Conservation (phyloP, 352 stramenopile species). For the Bremia lactucae region DNA sequence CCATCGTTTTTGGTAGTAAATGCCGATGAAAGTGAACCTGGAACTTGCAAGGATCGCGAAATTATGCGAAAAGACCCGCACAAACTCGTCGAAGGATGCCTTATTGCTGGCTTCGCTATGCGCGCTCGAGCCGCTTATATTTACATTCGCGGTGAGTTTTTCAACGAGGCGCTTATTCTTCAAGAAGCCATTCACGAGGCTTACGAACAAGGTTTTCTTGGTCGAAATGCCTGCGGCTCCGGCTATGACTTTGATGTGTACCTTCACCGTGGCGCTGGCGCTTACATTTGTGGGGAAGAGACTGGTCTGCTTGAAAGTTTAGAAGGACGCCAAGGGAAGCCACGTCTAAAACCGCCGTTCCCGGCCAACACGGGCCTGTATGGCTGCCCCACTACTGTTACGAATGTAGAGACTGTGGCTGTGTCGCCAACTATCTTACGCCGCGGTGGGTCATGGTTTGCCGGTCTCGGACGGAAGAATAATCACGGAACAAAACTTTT, state of each 20-base stretch:
- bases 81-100: constrained; percentile 97
- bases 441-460: constrained; percentile 94
- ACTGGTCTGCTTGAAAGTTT: constrained; percentile 97
- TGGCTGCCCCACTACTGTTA: constrained; percentile 98
- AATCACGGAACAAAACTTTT: constrained; percentile 99
- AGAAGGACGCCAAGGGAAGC: constrained; percentile 96
- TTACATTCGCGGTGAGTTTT: constrained; percentile 99
- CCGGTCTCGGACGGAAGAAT: constrained; percentile 94
- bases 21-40: constrained; percentile 97
- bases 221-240: constrained; percentile 93
- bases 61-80: constrained; percentile 99
- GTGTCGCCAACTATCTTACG: constrained; percentile 97
- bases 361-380: constrained; percentile 98
- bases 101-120: constrained; percentile 98
- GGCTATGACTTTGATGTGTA: constrained; percentile 99
- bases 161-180: constrained; percentile 97
- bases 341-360: constrained; percentile 98
- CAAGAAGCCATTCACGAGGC: constrained; percentile 99
- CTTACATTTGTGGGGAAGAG: constrained; percentile 99
- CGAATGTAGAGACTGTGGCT: constrained; percentile 98
- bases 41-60: constrained; percentile 99
- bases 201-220: constrained; percentile 93
- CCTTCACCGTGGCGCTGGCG: constrained; percentile 95
- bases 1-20: constrained; percentile 99
- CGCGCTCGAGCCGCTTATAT: constrained; percentile 97